These are phyloP conservation scores for Myriosclerotinia scirpicola DNA, from an alignment of 2,329 filamentous ascomycete genomes.

Conservation along the genomic window DNA sequence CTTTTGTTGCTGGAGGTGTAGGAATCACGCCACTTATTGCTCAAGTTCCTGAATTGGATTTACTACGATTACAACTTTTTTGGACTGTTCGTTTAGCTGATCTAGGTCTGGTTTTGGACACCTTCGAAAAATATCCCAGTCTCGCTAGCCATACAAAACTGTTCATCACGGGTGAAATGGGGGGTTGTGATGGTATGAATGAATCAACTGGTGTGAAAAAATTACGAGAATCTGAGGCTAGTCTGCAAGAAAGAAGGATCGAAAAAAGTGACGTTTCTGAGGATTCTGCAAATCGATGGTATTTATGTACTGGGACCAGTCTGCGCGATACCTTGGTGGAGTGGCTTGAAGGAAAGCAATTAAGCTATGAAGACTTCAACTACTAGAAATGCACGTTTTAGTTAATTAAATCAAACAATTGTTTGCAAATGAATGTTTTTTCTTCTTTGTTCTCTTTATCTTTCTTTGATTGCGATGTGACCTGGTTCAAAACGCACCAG, in stretches of 20 bases:
- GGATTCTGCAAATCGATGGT: constrained; percentile 49
- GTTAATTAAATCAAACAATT: constrained; percentile 8
- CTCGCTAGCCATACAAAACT: constrained; percentile 56
- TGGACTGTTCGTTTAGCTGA: constrained; percentile 69
- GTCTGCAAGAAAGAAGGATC: constrained; percentile 49
- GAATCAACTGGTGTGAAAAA: constrained; percentile 29
- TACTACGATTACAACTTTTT: constrained; percentile 54
- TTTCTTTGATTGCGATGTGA: background rate
- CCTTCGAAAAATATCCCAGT: constrained; percentile 52
- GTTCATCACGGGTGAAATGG: constrained; percentile 59
- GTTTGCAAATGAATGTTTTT: constrained; percentile 3
- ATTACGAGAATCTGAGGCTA: constrained; percentile 37
- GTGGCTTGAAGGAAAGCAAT: constrained; percentile 50
- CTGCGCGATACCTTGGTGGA: constrained; percentile 50
- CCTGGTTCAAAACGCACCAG: constrained; percentile 2
- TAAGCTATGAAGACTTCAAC: constrained; percentile 53
- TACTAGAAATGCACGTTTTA: constrained; percentile 29
- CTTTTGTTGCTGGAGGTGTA: constrained; percentile 76
- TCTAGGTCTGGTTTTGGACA: constrained; percentile 59
- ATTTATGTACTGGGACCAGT: constrained; percentile 55
- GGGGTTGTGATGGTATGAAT: constrained; percentile 12
- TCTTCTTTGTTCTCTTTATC: background rate
- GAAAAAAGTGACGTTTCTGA: constrained; percentile 47
- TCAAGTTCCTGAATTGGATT: constrained; percentile 56
- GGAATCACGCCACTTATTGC: constrained; percentile 81